Evolutionary conservation across 1,284 basidiomycete species (phyloP).

Genomic region (Inonotus obliquus): DNA sequence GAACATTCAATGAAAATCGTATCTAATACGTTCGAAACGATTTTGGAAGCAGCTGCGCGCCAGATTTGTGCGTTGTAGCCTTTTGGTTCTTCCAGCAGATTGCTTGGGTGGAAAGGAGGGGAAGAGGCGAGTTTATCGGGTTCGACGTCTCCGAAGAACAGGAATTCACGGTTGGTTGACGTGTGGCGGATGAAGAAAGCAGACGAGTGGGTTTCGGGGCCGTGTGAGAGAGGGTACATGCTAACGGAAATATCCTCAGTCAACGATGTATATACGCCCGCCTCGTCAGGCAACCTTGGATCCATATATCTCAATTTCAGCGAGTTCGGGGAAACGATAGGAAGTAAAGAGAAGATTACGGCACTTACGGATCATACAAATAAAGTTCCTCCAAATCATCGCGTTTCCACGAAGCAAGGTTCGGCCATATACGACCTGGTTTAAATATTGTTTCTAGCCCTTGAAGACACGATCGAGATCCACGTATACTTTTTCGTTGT

Average conservation of each 20-base stretch:
- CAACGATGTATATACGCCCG: constrained; percentile 45
- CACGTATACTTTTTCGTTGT: constrained; percentile 60
- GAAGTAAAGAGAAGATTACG: constrained; percentile 25
- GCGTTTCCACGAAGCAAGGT: constrained; percentile 70
- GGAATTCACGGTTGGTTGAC: constrained; percentile 51
- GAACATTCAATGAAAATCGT: constrained; percentile 84
- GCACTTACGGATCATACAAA: constrained; percentile 53
- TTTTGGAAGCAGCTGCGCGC: constrained; percentile 64
- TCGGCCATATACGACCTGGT: constrained; percentile 77
- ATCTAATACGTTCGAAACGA: constrained; percentile 50
- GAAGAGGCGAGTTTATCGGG: constrained; percentile 60
- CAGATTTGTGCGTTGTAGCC: constrained; percentile 57
- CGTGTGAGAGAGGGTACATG: constrained; percentile 67
- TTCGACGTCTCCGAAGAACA: constrained; percentile 85
- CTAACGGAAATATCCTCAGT: constrained; percentile 57
- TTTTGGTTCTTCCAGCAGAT: background rate
- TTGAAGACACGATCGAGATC: constrained; percentile 54
- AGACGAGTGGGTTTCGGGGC: constrained; percentile 60
- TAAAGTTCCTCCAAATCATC: constrained; percentile 50
- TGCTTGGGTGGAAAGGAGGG: constrained; percentile 27
- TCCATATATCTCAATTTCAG: background rate
- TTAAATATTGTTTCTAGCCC: constrained; percentile 70
- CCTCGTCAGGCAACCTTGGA: constrained; percentile 4
- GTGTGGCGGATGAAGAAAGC: constrained; percentile 76
- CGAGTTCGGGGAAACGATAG: constrained; percentile 23